Conservation (phyloP, 306 rosid genomes). For the Sicyos baderoa region DNA sequence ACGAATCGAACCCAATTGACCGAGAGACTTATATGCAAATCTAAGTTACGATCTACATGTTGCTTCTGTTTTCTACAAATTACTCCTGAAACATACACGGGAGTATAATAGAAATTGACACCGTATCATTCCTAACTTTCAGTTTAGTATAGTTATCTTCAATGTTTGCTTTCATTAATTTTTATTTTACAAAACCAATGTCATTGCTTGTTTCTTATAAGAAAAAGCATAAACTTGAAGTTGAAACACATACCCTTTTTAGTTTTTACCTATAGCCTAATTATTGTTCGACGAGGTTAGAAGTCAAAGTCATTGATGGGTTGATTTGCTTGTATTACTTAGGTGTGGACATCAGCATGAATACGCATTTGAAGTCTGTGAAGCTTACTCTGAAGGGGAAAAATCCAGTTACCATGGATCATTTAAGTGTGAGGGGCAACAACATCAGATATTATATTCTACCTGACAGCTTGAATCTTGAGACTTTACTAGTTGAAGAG, state of each 20-base stretch:
- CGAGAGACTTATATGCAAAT: no score
- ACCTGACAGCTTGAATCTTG: constrained; percentile 68
- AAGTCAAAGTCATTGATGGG: constrained; percentile 18
- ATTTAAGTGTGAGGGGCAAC: constrained; percentile 94
- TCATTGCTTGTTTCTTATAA: neutral
- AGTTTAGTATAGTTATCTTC: neutral
- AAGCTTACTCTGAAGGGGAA: constrained; percentile 86
- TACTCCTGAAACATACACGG: neutral
- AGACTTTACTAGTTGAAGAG: constrained; percentile 64
- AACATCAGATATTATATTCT: constrained; percentile 76
- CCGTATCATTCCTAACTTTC: neutral
- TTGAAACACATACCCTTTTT: neutral
- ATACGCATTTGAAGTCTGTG: constrained; percentile 87
- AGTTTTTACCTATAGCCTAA: neutral
- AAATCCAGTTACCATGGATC: constrained; percentile 88
- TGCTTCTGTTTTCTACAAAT: neutral
- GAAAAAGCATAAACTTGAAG: neutral
- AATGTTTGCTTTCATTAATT: no score
- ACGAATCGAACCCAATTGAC: no score
- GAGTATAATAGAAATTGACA: neutral
- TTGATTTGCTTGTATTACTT: constrained; percentile 22
- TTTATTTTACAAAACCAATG: neutral
- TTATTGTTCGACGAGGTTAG: neutral
- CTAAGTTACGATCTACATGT: neutral
- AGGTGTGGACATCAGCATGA: constrained; percentile 84